These are phyloP conservation scores for Candida michaelii DNA, from an alignment of 805 yeast species.

Conservation along the genomic window DNA sequence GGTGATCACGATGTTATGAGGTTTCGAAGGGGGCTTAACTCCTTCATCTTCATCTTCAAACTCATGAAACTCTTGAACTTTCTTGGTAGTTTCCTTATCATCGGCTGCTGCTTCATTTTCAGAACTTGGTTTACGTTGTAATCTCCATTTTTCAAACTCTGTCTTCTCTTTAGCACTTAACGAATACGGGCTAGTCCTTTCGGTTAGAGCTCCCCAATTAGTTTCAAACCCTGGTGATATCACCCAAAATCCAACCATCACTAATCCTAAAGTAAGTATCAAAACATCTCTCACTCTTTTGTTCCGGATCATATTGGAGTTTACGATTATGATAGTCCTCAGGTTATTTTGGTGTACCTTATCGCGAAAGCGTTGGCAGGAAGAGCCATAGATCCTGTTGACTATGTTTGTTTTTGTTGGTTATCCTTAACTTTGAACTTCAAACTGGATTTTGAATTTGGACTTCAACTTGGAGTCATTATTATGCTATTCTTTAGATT, in stretches of 20 bases:
- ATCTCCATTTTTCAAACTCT: conserved; percentile 13
- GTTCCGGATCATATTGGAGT: not conserved
- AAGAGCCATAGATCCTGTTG: no score
- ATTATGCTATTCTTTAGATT: no score
- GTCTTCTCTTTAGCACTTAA: not conserved
- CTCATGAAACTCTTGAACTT: not conserved
- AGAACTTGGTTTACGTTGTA: conserved; percentile 1
- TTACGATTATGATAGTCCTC: not conserved
- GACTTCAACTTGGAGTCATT: no score
- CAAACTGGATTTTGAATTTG: no score
- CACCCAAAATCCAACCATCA: conserved; percentile 2
- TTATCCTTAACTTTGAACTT: no score
- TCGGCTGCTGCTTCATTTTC: not conserved
- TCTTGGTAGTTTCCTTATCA: not conserved
- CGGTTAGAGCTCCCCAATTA: not conserved
- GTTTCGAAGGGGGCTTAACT: conserved; percentile 4
- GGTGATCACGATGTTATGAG: not conserved
- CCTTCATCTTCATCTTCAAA: not conserved
- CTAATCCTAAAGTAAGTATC: conserved; percentile 6
- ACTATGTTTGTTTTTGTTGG: no score
- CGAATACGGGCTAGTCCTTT: not conserved
- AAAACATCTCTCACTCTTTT: conserved; percentile 10
- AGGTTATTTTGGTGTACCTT: no score
- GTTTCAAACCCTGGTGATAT: not conserved
- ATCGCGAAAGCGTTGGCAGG: no score